These are phyloP conservation scores for Escallonia rubra DNA, from an alignment of 129 eudicot species.

Conservation along the genomic window DNA sequence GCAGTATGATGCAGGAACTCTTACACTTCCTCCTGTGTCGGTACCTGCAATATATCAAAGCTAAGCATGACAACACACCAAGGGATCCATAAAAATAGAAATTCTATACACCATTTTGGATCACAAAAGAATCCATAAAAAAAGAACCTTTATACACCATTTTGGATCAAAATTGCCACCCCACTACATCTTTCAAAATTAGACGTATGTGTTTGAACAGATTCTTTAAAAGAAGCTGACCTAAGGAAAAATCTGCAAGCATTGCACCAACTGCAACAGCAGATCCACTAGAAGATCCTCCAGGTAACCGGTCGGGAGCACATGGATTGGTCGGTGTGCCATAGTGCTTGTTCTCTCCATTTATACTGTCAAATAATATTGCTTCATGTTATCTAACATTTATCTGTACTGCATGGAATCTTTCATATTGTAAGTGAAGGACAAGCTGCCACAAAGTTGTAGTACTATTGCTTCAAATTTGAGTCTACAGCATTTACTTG, in stretches of 20 bases:
- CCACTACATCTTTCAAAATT: too few relatives aligned
- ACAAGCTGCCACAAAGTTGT: too few relatives aligned
- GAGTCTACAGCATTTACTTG: too few relatives aligned
- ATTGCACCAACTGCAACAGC: constrained; percentile 82
- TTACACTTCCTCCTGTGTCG: constrained; percentile 96
- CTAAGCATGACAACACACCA: too few relatives aligned
- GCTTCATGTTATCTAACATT: too few relatives aligned
- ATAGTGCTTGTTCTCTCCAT: constrained; percentile 58
- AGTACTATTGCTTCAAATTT: too few relatives aligned
- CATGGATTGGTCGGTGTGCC: constrained; percentile 88
- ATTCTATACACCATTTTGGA: neutral
- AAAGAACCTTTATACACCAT: neutral
- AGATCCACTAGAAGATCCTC: constrained; percentile 97
- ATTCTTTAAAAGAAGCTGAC: constrained; percentile 18
- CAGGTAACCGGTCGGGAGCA: constrained; percentile 87
- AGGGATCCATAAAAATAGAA: neutral
- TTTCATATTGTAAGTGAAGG: too few relatives aligned
- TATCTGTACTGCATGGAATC: too few relatives aligned
- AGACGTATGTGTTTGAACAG: neutral
- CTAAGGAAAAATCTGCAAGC: constrained; percentile 83
- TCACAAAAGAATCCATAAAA: neutral
- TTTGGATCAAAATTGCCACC: too few relatives aligned
- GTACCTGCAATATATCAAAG: constrained; percentile 45
- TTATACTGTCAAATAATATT: neutral
- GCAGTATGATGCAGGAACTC: constrained; percentile 93